Base-by-base conservation (phyloP, 148 eudicot species). In the Camellia sinensis region DNA sequence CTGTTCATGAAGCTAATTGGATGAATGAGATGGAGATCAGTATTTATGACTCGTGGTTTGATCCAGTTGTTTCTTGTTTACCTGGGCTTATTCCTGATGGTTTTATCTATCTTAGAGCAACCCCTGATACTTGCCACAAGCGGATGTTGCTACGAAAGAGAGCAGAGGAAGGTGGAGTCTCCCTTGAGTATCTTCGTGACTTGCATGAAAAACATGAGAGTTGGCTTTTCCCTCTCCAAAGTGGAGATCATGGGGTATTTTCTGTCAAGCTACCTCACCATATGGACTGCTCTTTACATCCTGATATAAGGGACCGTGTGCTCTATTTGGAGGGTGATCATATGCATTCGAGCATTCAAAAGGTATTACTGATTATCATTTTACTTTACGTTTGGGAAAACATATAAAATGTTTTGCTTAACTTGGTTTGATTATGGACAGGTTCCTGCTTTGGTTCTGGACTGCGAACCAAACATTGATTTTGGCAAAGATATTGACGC, bases 11-110 rank as follows among this genome's bases (percentile, higher is more conserved):
- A 86, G 98, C 98, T 43, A 93, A 95, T 57, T 95, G 97, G 97
- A 95, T 95, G 98, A 95, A 84, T 82, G 98, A 95, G 89, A 95
- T 95, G 98, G 98, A 95, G 82, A 95, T 95, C 63, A 91, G 93
- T 90, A 93, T 95, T 12, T 95, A 95, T 11, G 97, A 95, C 82
- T 95, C 98, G 7, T 95, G 98, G 98, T 95, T 95, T 86, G 97
- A 95, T 77, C 98, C 98, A 2, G 98, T 93, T 62, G 96, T 95
- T 54, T 93, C 98, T 62, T 85, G 90, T 74, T 85, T 93, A 84
- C 98, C 98, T 72, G 98, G 98, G 60, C 97, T 95, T 71, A 71
- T 95, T 69, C 98, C 98, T 29, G 98, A 95, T 86, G 98, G 89
- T 60, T 95, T 95, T 81, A 95, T 95, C 82, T 95, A 95, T 83